phyloP scores from a whole-genome alignment of 164 flowering plant species.

The Vitis labrusca region DNA sequence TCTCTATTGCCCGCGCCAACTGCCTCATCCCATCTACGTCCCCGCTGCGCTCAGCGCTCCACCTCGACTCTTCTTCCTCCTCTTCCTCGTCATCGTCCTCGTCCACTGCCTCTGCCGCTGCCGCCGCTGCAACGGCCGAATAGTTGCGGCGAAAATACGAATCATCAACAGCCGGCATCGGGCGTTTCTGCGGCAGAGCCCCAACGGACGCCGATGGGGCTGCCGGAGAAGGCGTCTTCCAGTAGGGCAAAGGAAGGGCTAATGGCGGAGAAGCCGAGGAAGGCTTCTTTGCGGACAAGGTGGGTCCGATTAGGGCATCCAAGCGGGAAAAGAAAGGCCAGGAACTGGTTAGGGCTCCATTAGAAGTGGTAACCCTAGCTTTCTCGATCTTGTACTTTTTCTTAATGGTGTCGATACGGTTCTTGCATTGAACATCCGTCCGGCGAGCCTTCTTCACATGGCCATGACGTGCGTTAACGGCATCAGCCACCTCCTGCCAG shows the following conservation, averaged over 20 bases:
- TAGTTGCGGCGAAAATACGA: conserved; percentile 48
- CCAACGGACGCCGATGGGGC: conserved; percentile 26
- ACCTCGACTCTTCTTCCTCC: conserved; percentile 32
- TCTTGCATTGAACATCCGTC: conserved; percentile 93
- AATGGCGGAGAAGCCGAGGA: conserved; percentile 35
- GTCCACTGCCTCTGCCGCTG: conserved; percentile 39
- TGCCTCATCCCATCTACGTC: conserved; percentile 44
- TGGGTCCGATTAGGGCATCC: conserved; percentile 44
- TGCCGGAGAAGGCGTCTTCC: conserved; percentile 23
- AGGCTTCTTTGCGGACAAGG: conserved; percentile 19
- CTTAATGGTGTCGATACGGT: conserved; percentile 92
- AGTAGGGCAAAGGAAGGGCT: conserved; percentile 33
- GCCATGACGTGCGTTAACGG: conserved; percentile 73
- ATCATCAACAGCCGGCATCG: conserved; percentile 32
- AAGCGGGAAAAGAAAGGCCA: conserved; percentile 52
- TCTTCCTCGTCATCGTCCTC: conserved; percentile 29
- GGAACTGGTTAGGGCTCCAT: conserved; percentile 30
- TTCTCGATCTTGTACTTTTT: conserved; percentile 92
- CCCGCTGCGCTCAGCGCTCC: conserved; percentile 14
- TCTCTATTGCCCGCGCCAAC: conserved; percentile 65
- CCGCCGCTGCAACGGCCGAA: conserved; percentile 60
- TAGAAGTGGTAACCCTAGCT: conserved; percentile 43
- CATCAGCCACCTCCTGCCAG: conserved; percentile 90
- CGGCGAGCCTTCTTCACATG: conserved; percentile 58
- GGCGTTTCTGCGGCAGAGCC: conserved; percentile 38